Percentiles rank a stretch among this genome's conserved stretches.
Conservation (phyloP, 2,329 filamentous ascomycete genomes). For the Rugonectria rugulosa region DNA sequence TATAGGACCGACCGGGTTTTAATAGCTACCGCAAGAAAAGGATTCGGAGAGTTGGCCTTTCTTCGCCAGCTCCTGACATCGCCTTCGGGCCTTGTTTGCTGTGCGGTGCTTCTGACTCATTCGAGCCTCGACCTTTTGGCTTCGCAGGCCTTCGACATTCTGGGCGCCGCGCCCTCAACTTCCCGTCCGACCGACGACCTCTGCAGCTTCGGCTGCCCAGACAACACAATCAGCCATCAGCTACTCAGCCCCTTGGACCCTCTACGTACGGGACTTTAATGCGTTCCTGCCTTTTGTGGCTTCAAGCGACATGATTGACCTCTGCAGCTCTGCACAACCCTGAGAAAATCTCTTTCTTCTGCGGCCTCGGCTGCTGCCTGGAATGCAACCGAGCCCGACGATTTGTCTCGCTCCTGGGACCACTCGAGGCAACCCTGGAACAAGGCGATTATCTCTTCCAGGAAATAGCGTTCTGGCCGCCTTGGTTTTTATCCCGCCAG, state of each 20-base stretch:
- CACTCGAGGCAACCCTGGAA: background rate
- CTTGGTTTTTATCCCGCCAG: too few relatives aligned
- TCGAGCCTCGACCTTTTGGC: too few relatives aligned
- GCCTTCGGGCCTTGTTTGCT: too few relatives aligned
- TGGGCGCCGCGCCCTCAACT: too few relatives aligned
- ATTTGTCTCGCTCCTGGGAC: conserved; percentile 10
- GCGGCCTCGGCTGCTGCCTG: conserved; percentile 18
- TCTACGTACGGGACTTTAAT: background rate
- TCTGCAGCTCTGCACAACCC: conserved; percentile 19
- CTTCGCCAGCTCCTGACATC: too few relatives aligned
- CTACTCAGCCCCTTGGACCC: conserved; percentile 14
- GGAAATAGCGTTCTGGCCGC: too few relatives aligned
- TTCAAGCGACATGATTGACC: conserved; percentile 19
- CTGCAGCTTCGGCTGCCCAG: conserved; percentile 21
- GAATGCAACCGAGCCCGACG: conserved; percentile 3
- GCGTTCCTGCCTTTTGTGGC: conserved; percentile 14
- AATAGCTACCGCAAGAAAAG: too few relatives aligned
- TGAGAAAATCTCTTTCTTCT: conserved; percentile 18
- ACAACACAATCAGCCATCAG: conserved; percentile 9
- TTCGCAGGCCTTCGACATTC: too few relatives aligned
- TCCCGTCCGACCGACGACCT: conserved; percentile 12
- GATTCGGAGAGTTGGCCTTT: too few relatives aligned
- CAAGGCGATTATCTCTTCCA: too few relatives aligned
- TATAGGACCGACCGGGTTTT: too few relatives aligned
- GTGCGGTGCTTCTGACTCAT: too few relatives aligned